Conservation (phyloP, 2,329 filamentous ascomycete species). For the Penicillium corylophilum region DNA sequence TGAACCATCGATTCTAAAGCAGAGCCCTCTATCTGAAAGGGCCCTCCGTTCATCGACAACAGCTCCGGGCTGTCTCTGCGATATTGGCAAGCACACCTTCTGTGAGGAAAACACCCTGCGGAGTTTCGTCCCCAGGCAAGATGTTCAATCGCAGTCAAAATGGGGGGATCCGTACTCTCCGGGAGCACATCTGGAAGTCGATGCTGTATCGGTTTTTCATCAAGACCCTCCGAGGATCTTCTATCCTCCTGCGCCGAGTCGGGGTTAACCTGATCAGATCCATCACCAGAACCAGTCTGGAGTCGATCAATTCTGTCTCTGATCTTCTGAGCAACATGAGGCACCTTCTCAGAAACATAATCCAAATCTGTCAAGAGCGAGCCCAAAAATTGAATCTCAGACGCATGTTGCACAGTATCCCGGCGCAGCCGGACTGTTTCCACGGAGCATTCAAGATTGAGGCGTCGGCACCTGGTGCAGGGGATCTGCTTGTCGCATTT, state of each 20-base stretch:
- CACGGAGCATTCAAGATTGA: slow-evolving; percentile 26
- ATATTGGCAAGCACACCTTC: slow-evolving; percentile 29
- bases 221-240: slow-evolving; percentile 1
- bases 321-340: slow-evolving; percentile 11
- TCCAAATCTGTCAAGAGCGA: slow-evolving; percentile 24
- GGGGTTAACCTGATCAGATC: slow-evolving; percentile 1
- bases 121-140: slow-evolving; percentile 41
- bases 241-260: slow-evolving; percentile 2
- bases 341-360: slow-evolving; percentile 4
- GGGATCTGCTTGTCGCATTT: slow-evolving; percentile 28
- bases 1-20: slow-evolving; percentile 6
- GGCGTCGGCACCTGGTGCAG: slow-evolving; percentile 23
- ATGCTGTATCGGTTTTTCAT: slow-evolving; percentile 3
- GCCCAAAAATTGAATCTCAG: slow-evolving; percentile 27
- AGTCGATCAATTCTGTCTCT: slow-evolving; percentile 22
- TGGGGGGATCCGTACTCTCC: slow-evolving; percentile 24
- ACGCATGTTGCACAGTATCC: slow-evolving; percentile 25
- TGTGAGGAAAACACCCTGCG: slow-evolving; percentile 36
- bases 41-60: slow-evolving; percentile 12
- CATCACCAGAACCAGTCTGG: slow-evolving; percentile 17
- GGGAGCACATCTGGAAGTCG: slow-evolving; percentile 10
- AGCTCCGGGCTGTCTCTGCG: slow-evolving; percentile 16
- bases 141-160: slow-evolving; percentile 37
- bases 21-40: slow-evolving; percentile 11
- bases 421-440: slow-evolving; percentile 26